Evolutionary conservation across 2,329 filamentous ascomycete species (phyloP).

Genomic region (Coniella lustricola): DNA sequence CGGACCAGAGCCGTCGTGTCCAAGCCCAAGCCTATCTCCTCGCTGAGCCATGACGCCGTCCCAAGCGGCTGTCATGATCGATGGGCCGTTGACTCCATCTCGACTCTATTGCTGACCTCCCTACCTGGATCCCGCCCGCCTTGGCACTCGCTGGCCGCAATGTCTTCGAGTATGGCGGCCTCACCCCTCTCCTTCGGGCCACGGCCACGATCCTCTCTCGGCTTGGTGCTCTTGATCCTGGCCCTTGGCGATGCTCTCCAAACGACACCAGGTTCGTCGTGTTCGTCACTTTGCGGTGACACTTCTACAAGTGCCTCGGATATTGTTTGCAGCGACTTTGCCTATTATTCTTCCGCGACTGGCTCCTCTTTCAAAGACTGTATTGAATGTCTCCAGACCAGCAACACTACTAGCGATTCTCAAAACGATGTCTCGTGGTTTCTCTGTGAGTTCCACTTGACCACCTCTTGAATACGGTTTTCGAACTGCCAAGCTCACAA

Average conservation of each 20-base stretch:
- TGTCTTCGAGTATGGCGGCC: constrained; percentile 4
- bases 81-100: background rate
- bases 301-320: constrained; percentile 39
- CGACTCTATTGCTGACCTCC: background rate
- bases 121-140: background rate
- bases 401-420: constrained; percentile 30
- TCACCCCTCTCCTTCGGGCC: background rate
- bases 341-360: constrained; percentile 28
- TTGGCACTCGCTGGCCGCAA: constrained; percentile 4
- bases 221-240: constrained; percentile 15
- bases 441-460: constrained; percentile 35
- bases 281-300: constrained; percentile 41
- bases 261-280: constrained; percentile 44
- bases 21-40: background rate
- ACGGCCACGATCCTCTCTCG: background rate
- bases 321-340: constrained; percentile 37
- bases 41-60: background rate
- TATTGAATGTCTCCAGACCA: constrained; percentile 39
- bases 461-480: background rate
- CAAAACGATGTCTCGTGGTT: constrained; percentile 40
- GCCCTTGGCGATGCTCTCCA: constrained; percentile 28
- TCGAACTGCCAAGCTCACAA: constrained; percentile 14
- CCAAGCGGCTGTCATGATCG: background rate
- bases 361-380: constrained; percentile 43
- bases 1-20: background rate